Evolutionary conservation across 495 filamentous ascomycete genomes (phyloP), one percentile per base, ranked within the genome.

Genomic region (Pyronema domesticum): DNA sequence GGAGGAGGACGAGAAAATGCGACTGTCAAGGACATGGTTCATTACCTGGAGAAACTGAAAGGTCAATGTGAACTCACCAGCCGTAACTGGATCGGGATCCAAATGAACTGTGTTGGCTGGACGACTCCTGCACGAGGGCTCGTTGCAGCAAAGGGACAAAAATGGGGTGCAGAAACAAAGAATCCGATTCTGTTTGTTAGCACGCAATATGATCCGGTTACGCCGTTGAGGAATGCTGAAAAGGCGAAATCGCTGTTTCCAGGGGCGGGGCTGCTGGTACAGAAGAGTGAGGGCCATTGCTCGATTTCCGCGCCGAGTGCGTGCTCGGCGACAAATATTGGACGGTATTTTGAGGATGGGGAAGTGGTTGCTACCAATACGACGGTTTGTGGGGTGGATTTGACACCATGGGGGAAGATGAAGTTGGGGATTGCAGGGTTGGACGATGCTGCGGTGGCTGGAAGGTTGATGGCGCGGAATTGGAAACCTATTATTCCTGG

Each of bases 81-180:
- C 0, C 76, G 76, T 30, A 75, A 78, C 14, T 82, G 79, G 74
- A 72, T 77, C 3, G 66, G 66, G 0, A 65, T 82, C 18, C 67
- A 74, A 13, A 52, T 85, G 55, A 61, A 61, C 0, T 87, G 81
- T 65, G 70, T 73, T 0, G 74, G 73, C 13, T 80, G 80, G 72
- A 68, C 70, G 4, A 58, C 79, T 1, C 71, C 73, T 19, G 72
- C 80, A 0, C 75, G 77, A 49, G 80, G 81, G 70, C 69, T 74
- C 14, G 76, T 77, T 30, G 18, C 13, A 46, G 11, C 13, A 4
- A 36, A 40, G 15, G 13, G 7, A 10, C 48, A 56, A 7, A 54
- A 36, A 23, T 57, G 45, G 33, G 17, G 17, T 15, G 57, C 46
- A 8, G 73, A 76, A n/a, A 80, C 76, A 0, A 69, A 59, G 13